Evolutionary conservation across 305 asterid genomes (phyloP), one percentile per base, ranked within the genome.

Genomic region (Salvia sclarea): DNA sequence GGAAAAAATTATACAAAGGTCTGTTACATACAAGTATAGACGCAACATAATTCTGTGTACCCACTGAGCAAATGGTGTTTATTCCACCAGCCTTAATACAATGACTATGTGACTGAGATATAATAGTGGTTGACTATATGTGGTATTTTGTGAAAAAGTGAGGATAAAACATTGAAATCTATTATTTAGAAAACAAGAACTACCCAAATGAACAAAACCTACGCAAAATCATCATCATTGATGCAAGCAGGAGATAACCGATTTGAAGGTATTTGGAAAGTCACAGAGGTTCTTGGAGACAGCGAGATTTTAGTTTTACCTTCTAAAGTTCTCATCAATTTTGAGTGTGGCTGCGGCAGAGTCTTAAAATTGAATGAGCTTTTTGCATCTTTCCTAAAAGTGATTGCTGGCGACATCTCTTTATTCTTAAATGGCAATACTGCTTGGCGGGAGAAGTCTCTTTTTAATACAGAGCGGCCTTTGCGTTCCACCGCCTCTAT

Each of bases 201-300:
- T 24, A 24, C 41, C 18, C 38, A 72, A 66, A 57, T 14, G 43
- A 69, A 17, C 61, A 58, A 40, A 71, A 72, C 72, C 77, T 86
- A 92, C 22, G 55, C 82, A 74, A 86, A 88, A 84, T 89, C 96
- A 65, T 86, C 91, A 70, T 88, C 88, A 63, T 52, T 61, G 49
- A 76, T 48, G 74, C 47, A 76, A 61, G 61, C 69, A 69, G 84
- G 82, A 72, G 85, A 76, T 48, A 68, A 37, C 65, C 78, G 81
- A 69, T 80, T 84, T 70, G 78, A 72, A 65, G 88, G 83, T 61
- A 80, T 75, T 53, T 75, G 82, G 70, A 80, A 70, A 59, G 61
- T 63, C 50, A 74, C 76, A 40, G 80, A 69, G 50, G 79, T 62
- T 68, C 75, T 75, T 62, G 81, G 75, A 18, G 71, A 72, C 17